A percentile compares a stretch with the other conserved stretches of the same genome.
Conservation (phyloP, 352 stramenopile genomes). For the Pythium aphanidermatum region DNA sequence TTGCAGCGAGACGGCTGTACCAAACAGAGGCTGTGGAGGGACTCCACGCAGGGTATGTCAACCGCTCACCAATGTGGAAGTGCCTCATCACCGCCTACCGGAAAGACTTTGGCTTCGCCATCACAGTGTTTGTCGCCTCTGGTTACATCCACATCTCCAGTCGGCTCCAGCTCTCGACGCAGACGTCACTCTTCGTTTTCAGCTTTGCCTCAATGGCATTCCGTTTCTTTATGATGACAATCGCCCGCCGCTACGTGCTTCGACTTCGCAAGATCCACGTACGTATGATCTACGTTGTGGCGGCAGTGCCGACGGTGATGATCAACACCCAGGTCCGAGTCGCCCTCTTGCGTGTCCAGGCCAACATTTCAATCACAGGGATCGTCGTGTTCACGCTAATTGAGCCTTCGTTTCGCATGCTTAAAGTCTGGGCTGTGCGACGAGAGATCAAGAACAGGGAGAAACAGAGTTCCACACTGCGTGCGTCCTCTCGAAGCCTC, state of each 20-base stretch:
- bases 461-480: no score
- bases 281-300: conserved; percentile 1
- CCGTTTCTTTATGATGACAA: conserved; percentile 4
- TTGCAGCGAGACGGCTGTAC: conserved; percentile 2
- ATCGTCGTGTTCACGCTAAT: conserved; percentile 2
- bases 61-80: neutral
- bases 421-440: conserved; percentile 7
- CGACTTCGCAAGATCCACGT: neutral
- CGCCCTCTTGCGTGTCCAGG: conserved; percentile 1
- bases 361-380: neutral
- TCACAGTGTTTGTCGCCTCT: conserved; percentile 1
- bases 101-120: neutral
- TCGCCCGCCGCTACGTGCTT: neutral
- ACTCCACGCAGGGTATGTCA: neutral
- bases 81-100: neutral
- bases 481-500: no score
- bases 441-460: conserved; percentile 2
- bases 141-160: conserved; percentile 15
- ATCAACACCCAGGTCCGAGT: conserved; percentile 15
- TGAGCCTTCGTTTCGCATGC: conserved; percentile 3
- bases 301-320: conserved; percentile 9
- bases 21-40: conserved; percentile 9
- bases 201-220: conserved; percentile 1
- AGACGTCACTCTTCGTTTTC: conserved; percentile 2
- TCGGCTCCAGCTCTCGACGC: neutral